phyloP scores from a whole-genome alignment of 1,284 basidiomycete genomes.

The Apiotrichum brassicae region DNA sequence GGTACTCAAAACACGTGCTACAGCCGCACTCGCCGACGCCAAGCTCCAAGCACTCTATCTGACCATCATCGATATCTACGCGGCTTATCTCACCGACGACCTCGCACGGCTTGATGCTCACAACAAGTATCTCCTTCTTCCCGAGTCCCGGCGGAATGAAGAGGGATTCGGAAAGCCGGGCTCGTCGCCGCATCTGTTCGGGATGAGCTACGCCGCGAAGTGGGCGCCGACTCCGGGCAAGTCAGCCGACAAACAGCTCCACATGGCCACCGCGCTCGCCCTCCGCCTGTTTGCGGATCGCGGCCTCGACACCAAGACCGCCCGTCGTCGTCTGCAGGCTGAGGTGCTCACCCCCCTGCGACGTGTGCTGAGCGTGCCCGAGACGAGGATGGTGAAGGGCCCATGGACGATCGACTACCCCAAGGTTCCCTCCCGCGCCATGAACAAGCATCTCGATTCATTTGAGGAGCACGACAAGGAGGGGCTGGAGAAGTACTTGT shows the following conservation, averaged over 20 bases:
- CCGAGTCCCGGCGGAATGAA: conserved; percentile 31
- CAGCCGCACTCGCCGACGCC: conserved; percentile 49
- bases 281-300: conserved; percentile 49
- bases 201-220: conserved; percentile 58
- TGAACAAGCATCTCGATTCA: conserved; percentile 53
- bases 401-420: conserved; percentile 52
- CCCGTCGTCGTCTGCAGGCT: conserved; percentile 39
- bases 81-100: conserved; percentile 53
- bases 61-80: conserved; percentile 58
- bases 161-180: conserved; percentile 13
- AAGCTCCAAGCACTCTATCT: conserved; percentile 59
- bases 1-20: conserved; percentile 41
- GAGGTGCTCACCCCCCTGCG: conserved; percentile 54
- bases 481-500: conserved; percentile 56
- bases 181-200: conserved; percentile 42
- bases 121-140: conserved; percentile 15
- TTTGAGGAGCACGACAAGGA: conserved; percentile 58
- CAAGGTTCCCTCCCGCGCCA: conserved; percentile 56
- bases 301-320: conserved; percentile 22
- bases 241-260: conserved; percentile 58
- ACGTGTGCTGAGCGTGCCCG: conserved; percentile 50
- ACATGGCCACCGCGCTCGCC: conserved; percentile 59
- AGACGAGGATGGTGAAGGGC: conserved; percentile 54
- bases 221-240: conserved; percentile 60
- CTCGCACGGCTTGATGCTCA: conserved; percentile 40